A percentile compares a stretch with the other conserved stretches of the same genome.
Conservation (phyloP, 352 stramenopile genomes). For the Globisporangium middletonii region DNA sequence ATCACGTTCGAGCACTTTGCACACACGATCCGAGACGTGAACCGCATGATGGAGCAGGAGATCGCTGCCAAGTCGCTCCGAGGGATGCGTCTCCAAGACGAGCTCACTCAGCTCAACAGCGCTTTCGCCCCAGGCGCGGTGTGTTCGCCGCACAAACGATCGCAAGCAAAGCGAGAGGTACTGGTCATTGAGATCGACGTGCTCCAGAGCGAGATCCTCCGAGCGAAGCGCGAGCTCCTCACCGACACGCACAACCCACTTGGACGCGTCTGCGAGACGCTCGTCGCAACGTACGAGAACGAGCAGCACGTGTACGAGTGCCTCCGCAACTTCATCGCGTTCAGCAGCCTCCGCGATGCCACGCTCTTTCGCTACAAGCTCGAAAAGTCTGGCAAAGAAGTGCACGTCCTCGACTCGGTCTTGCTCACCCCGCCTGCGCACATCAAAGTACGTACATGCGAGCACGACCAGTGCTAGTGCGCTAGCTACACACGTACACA, state of each 20-base stretch:
- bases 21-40: conserved; percentile 48
- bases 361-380: conserved; percentile 48
- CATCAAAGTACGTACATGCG: conserved; percentile 25
- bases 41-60: conserved; percentile 52
- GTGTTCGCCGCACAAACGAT: conserved; percentile 6
- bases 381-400: conserved; percentile 40
- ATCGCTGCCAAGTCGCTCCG: conserved; percentile 58
- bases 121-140: neutral
- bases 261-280: conserved; percentile 42
- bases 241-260: conserved; percentile 39
- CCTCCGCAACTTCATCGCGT: conserved; percentile 52
- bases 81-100: conserved; percentile 30
- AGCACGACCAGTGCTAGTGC: neutral
- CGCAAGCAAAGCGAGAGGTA: conserved; percentile 15
- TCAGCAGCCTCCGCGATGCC: conserved; percentile 36
- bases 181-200: conserved; percentile 57
- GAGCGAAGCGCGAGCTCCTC: conserved; percentile 49
- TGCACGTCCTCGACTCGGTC: conserved; percentile 57
- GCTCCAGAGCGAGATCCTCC: conserved; percentile 35
- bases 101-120: conserved; percentile 18
- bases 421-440: conserved; percentile 38
- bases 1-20: conserved; percentile 69
- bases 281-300: conserved; percentile 66
- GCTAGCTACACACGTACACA: neutral
- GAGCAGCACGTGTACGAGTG: conserved; percentile 70